Evolutionary conservation across 306 rosid species (phyloP).

Genomic region (Carpinus viminea): DNA sequence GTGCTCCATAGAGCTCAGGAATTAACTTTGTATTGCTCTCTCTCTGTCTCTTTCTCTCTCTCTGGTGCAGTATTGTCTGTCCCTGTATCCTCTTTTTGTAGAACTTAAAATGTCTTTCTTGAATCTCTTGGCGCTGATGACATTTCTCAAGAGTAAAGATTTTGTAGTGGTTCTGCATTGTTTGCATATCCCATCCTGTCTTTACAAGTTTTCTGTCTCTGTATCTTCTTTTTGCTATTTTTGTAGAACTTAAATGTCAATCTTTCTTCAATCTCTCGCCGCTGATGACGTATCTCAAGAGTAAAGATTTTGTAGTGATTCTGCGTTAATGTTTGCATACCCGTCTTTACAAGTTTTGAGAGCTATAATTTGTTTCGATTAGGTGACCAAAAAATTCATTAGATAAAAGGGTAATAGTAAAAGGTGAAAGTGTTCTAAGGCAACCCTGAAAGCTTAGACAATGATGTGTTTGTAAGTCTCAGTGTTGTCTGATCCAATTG

Average conservation of each 20-base stretch:
- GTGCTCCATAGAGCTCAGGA: constrained; percentile 33
- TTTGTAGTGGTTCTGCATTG: neutral
- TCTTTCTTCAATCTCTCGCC: constrained; percentile 1
- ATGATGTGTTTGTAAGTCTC: neutral
- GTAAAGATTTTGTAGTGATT: neutral
- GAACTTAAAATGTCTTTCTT: neutral
- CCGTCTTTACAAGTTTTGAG: neutral
- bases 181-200: no score
- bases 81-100: constrained; percentile 2
- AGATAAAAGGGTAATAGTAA: neutral
- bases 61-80: constrained; percentile 2
- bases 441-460: neutral
- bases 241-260: neutral
- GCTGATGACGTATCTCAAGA: neutral
- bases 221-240: constrained; percentile 1
- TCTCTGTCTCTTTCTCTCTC: constrained; percentile 19
- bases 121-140: neutral
- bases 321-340: neutral
- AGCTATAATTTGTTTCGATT: neutral
- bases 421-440: neutral
- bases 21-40: constrained; percentile 25
- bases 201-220: neutral
- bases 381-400: neutral
- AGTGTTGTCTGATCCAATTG: neutral
- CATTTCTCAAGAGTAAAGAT: neutral